These are phyloP conservation scores for Populus alba DNA, from an alignment of 345 rosid species.

Conservation along the genomic window DNA sequence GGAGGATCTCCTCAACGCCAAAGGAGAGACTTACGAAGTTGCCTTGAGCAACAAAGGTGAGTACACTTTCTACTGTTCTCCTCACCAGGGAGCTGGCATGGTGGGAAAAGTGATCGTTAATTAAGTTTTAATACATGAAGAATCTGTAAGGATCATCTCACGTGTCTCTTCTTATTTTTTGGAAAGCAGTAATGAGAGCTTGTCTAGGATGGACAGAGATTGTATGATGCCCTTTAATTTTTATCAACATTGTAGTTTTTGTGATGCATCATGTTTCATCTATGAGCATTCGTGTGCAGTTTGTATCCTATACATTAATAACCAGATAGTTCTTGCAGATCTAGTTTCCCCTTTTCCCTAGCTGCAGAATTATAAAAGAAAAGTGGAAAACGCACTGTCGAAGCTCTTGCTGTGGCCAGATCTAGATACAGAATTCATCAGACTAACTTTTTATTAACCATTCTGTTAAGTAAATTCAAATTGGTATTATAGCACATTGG, in stretches of 20 bases:
- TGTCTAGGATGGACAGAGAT: neutral
- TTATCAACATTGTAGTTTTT: neutral
- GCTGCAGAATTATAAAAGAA: too few relatives aligned
- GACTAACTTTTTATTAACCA: neutral
- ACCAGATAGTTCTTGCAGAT: too few relatives aligned
- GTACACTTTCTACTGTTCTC: slow-evolving; percentile 73
- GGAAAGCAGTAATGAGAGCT: slow-evolving; percentile 3
- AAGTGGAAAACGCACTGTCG: too few relatives aligned
- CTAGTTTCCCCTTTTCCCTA: too few relatives aligned
- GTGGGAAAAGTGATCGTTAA: slow-evolving; percentile 78
- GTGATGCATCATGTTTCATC: neutral
- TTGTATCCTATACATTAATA: neutral
- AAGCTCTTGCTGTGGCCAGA: neutral
- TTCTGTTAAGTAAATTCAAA: neutral
- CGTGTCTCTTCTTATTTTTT: neutral
- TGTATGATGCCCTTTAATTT: slow-evolving; percentile 17
- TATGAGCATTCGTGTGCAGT: neutral
- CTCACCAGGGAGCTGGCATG: slow-evolving; percentile 98
- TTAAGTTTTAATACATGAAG: slow-evolving; percentile 19
- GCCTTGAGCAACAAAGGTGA: slow-evolving; percentile 69
- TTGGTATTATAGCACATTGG: neutral
- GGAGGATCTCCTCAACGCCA: slow-evolving; percentile 57
- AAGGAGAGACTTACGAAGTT: slow-evolving; percentile 67
- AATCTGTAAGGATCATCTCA: slow-evolving; percentile 3
- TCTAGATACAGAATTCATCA: neutral